These are phyloP conservation scores for Astrephomene gubernaculifera DNA, from an alignment of 139 green algal species.

Conservation along the genomic window DNA sequence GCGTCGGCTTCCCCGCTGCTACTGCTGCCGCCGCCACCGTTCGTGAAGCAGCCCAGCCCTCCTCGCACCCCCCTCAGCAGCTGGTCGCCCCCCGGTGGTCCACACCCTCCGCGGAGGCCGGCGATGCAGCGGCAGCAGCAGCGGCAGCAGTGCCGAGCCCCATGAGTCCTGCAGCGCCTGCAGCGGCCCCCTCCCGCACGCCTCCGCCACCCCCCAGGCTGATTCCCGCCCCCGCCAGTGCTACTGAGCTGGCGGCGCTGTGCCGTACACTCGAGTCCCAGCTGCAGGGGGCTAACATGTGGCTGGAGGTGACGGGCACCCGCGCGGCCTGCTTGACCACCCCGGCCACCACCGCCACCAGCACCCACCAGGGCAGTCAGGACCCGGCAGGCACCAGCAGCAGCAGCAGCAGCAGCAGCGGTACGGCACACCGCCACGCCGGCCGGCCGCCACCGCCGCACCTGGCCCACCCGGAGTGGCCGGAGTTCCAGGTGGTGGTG, in stretches of 20 bases:
- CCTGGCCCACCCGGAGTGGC: background rate
- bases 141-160: background rate
- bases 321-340: no score
- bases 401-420: no score
- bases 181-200: background rate
- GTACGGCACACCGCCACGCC: background rate
- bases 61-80: no score
- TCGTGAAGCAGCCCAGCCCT: no score
- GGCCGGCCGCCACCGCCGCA: background rate
- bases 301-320: conserved; percentile 28
- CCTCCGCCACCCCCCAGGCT: no score
- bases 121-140: background rate
- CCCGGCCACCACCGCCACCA: background rate
- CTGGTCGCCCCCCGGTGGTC: background rate
- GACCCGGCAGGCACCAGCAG: no score
- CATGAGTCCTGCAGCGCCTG: background rate
- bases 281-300: conserved; percentile 4
- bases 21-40: background rate
- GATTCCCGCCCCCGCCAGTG: background rate
- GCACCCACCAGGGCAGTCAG: no score
- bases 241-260: conserved; percentile 2
- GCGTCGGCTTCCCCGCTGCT: no score
- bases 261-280: background rate
- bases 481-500: conserved; percentile 32
- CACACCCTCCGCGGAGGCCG: background rate